Base-by-base conservation (phyloP, 495 filamentous ascomycete species). In the Ascobolus immersus region DNA sequence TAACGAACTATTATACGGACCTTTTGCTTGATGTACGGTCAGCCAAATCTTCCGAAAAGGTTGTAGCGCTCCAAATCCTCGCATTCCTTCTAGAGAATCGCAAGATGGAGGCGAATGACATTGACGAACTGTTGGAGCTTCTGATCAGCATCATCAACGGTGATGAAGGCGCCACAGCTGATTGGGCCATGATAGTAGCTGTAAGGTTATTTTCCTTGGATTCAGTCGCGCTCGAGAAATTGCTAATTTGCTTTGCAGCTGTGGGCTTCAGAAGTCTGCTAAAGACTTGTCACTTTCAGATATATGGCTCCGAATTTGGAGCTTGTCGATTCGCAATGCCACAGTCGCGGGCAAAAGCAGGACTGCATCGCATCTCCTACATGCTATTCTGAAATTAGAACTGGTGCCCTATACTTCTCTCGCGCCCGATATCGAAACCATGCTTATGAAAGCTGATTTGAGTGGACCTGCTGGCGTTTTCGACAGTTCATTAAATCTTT, bases 401-500 rank as follows among this genome's bases (percentile, higher is more conserved):
- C 52, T 80, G 10, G 49, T 89, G 22, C 54, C 68, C 6, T 69
- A 74, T 38, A 59, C 69, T 20, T 53, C 64, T 26, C 52, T 76
- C 19, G 59, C 65, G 11, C 62, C 74, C 32, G 60, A 67, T 23
- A 58, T 72, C 27, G 69, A 70, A 37, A 63, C 64, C 22, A 74
- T 86, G 44, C 56, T 86, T 22, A 59, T 64, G 5, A 71, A 73
- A 11, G 65, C 73, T 32, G 79, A 81, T 39, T 57, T 86, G 28
- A 81, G 71, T 47, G 80, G 81, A 0, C 89, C 82, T 2, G 71
- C 71, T 14, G 46, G 69, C 14, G 57, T 90, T n/a, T 68, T 71
- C 4, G 86, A 93, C 45, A 66, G 77, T 19, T 69, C 75, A 18
- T 52, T 84, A n/a, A 59, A 58, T 2, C 48, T 92, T 20, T 82